phyloP scores from a whole-genome alignment of 169 alveolate genomes.

The Babesia bovis region DNA sequence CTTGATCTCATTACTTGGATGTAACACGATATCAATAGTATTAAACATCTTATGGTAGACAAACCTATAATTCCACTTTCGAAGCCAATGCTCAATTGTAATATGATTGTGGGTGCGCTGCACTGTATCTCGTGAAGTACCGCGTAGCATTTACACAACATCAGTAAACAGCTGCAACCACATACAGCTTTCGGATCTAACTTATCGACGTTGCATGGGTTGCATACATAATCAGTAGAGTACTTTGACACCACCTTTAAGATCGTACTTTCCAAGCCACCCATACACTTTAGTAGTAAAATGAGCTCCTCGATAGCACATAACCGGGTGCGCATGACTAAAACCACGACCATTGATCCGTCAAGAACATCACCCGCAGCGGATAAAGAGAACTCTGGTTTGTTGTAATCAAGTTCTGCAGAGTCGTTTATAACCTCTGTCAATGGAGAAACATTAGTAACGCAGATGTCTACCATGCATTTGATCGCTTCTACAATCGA shows the following conservation, averaged over 20 bases:
- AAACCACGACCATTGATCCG: not conserved
- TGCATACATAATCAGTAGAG: no score
- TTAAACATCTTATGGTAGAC: not conserved
- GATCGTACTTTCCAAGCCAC: no score
- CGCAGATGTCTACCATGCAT: not conserved
- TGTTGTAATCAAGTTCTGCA: not conserved
- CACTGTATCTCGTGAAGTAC: slow-evolving; percentile 1
- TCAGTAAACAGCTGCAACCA: slow-evolving; percentile 1
- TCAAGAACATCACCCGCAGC: slow-evolving; percentile 1
- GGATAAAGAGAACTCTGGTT: not conserved
- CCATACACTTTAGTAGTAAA: not conserved
- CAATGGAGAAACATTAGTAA: not conserved
- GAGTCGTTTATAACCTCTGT: not conserved
- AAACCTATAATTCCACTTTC: not conserved
- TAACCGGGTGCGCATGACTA: not conserved
- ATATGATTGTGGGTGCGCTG: no score
- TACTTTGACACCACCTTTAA: no score
- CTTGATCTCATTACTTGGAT: not conserved
- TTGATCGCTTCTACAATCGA: not conserved
- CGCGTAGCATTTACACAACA: not conserved
- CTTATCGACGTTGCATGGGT: no score
- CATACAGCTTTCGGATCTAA: no score
- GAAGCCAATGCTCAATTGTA: not conserved
- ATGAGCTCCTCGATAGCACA: not conserved
- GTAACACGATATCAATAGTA: not conserved